Evolutionary conservation across 2,329 filamentous ascomycete genomes (phyloP).

Genomic region (Neofusicoccum cordaticola): DNA sequence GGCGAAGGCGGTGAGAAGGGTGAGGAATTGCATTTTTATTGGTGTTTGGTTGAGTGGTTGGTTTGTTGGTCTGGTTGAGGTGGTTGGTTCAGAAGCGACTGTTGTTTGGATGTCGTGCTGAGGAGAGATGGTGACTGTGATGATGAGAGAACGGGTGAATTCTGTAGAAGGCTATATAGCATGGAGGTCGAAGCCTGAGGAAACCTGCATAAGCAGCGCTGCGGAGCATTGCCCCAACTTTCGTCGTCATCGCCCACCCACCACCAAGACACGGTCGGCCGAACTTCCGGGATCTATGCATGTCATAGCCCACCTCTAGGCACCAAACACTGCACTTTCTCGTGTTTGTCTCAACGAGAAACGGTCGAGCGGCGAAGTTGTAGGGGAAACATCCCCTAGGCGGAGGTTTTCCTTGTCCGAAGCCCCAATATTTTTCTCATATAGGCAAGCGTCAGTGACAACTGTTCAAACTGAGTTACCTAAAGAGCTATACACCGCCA

Average conservation of each 20-base stretch:
- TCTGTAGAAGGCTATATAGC: background rate
- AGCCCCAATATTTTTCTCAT: background rate
- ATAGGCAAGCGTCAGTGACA: background rate
- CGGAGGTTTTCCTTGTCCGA: background rate
- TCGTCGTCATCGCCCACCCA: slow-evolving; percentile 10
- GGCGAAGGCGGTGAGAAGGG: slow-evolving; percentile 1
- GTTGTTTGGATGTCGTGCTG: background rate
- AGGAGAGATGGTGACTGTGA: background rate
- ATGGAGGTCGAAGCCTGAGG: background rate
- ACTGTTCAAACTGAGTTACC: background rate
- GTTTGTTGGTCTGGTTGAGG: background rate
- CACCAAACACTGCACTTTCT: background rate
- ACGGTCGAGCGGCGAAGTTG: background rate
- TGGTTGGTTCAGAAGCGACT: slow-evolving; percentile 4
- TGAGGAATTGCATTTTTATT: slow-evolving; percentile 15
- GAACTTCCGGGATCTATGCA: background rate
- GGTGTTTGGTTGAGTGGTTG: background rate
- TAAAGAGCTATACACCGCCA: background rate
- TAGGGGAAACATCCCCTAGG: background rate
- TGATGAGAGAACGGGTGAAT: background rate
- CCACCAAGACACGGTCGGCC: background rate
- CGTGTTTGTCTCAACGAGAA: background rate
- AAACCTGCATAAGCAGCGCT: background rate
- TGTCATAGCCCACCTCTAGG: background rate
- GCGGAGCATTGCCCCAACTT: slow-evolving; percentile 1